These are phyloP conservation scores for Ceratobasidium sp. DNA, from an alignment of 1,284 basidiomycete genomes.

Conservation along the genomic window DNA sequence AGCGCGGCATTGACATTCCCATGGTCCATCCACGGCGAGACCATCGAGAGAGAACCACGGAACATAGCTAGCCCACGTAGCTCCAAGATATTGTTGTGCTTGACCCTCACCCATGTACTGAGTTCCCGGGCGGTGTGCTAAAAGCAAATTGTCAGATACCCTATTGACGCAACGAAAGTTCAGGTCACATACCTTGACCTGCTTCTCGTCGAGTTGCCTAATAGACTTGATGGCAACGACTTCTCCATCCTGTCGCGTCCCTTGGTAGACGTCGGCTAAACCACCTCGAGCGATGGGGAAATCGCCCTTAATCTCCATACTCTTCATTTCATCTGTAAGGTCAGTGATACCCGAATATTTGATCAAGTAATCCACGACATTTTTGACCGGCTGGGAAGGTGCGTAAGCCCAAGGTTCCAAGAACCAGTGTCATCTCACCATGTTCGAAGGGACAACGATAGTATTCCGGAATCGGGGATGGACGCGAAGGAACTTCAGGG, in stretches of 20 bases:
- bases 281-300: no score
- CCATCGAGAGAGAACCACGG: not conserved
- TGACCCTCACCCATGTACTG: not conserved
- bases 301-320: not conserved
- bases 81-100: not conserved
- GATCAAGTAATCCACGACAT: not conserved
- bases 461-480: not conserved
- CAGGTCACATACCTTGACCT: not conserved
- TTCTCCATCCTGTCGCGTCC: no score
- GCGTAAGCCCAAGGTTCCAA: not conserved
- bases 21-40: constrained; percentile 18
- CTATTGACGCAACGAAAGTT: no score
- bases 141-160: not conserved
- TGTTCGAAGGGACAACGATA: not conserved
- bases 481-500: not conserved
- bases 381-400: not conserved
- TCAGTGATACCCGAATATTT: no score
- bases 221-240: not conserved
- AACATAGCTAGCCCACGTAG: not conserved
- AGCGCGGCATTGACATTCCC: not conserved
- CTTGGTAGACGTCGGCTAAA: no score
- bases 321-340: not conserved
- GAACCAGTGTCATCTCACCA: not conserved
- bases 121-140: constrained; percentile 10
- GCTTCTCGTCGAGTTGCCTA: not conserved